These are phyloP conservation scores for Annona cherimola DNA, from an alignment of 164 flowering plant genomes.

Conservation along the genomic window DNA sequence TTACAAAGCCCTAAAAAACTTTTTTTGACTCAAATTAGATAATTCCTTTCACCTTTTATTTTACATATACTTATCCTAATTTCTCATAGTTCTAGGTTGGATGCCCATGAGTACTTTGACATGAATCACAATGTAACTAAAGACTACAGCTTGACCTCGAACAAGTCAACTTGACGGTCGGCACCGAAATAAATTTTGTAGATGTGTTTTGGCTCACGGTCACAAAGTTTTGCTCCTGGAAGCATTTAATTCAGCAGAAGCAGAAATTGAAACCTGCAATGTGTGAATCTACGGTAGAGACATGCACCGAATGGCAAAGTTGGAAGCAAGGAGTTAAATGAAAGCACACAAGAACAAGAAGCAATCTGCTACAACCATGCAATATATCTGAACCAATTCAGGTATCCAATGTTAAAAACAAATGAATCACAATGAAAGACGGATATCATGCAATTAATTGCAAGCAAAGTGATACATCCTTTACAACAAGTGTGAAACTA, in stretches of 20 bases:
- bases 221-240: not conserved
- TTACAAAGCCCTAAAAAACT: no score
- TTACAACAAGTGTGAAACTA: not conserved
- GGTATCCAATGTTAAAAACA: not conserved
- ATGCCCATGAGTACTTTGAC: not conserved
- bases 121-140: not conserved
- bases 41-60: no score
- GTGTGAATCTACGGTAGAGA: not conserved
- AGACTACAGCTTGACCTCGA: not conserved
- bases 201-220: no score
- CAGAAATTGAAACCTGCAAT: not conserved
- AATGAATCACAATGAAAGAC: no score
- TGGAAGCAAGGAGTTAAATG: not conserved
- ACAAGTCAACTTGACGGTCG: not conserved
- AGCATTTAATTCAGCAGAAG: not conserved
- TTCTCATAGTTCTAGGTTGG: not conserved
- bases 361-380: not conserved
- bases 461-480: not conserved
- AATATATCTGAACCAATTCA: not conserved
- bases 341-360: not conserved
- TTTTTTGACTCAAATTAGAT: no score
- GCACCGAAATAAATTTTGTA: not conserved
- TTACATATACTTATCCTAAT: not conserved
- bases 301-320: not conserved
- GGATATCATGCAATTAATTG: no score